A percentile compares a stretch with the other conserved stretches of the same genome.
Conservation (phyloP, 1,139 yeast genomes). For the Zygotorulaspora mrakii region DNA sequence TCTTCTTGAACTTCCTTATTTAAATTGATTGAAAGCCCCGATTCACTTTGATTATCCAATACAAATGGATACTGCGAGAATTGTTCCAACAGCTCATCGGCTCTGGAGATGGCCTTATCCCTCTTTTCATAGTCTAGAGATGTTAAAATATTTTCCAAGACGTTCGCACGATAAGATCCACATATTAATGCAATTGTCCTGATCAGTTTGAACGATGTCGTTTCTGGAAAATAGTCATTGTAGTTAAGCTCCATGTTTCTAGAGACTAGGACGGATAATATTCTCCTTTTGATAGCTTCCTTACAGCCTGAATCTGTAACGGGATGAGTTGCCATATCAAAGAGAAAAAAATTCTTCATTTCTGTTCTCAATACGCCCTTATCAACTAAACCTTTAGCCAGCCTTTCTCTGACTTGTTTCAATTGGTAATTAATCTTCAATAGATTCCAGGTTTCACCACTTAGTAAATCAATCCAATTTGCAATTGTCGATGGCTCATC, state of each 20-base stretch:
- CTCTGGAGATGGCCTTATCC: constrained; percentile 88
- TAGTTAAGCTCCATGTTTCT: constrained; percentile 54
- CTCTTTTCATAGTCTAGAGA: constrained; percentile 81
- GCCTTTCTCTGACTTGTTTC: constrained; percentile 93
- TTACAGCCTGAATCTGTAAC: constrained; percentile 83
- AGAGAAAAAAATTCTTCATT: constrained; percentile 85
- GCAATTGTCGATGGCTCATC: constrained; percentile 79
- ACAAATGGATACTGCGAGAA: constrained; percentile 86
- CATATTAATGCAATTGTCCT: constrained; percentile 81
- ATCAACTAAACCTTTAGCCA: constrained; percentile 95
- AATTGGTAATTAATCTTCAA: constrained; percentile 91
- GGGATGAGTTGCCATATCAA: constrained; percentile 99
- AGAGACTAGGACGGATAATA: constrained; percentile 63
- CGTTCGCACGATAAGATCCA: constrained; percentile 94
- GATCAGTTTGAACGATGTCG: constrained; percentile 64
- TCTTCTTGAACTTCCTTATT: constrained; percentile 65
- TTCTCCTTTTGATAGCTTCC: constrained; percentile 68
- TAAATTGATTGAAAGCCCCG: constrained; percentile 76
- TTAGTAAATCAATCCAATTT: constrained; percentile 89
- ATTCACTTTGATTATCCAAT: constrained; percentile 48
- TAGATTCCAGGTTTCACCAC: constrained; percentile 97
- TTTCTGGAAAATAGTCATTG: constrained; percentile 62
- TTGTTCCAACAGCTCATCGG: constrained; percentile 81
- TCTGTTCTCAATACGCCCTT: constrained; percentile 97
- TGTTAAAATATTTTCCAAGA: constrained; percentile 81